Percentiles rank a stretch among this genome's conserved stretches.
Evolutionary conservation across 192 early-diverging fungal species (phyloP).

Genomic region (Funneliformis geosporum): DNA sequence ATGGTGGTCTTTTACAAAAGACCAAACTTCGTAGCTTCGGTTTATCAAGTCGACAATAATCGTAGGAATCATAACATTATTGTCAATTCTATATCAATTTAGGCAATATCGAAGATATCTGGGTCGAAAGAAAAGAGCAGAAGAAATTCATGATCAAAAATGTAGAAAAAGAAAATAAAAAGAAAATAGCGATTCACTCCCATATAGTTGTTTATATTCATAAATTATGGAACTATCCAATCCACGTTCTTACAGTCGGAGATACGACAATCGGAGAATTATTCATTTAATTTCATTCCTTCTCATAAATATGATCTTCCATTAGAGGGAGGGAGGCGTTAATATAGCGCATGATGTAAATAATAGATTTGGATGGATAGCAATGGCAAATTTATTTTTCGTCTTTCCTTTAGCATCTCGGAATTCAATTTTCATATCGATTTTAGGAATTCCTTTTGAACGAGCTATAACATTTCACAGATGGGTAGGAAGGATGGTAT

Average conservation of each 20-base stretch:
- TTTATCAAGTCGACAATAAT: too few relatives aligned
- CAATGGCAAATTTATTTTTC: constrained; percentile 39
- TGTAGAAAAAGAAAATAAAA: not conserved
- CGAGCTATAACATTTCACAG: constrained; percentile 43
- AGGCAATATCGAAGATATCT: too few relatives aligned
- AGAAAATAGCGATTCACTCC: constrained; percentile 7
- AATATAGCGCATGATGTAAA: too few relatives aligned
- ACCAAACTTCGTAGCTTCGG: too few relatives aligned
- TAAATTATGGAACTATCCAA: constrained; percentile 20
- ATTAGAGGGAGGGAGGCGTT: not conserved
- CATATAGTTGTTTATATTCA: not conserved
- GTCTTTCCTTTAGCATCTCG: constrained; percentile 40
- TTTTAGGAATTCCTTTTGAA: constrained; percentile 45
- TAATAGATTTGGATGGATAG: constrained; percentile 35
- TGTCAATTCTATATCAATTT: too few relatives aligned
- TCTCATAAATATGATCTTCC: not conserved
- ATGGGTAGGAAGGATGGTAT: constrained; percentile 40
- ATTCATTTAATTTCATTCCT: not conserved
- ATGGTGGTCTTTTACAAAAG: too few relatives aligned
- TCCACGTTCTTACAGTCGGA: not conserved
- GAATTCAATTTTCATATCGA: constrained; percentile 36
- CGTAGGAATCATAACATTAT: too few relatives aligned
- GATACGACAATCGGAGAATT: not conserved
- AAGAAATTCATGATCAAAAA: not conserved
- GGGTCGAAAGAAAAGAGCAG: too few relatives aligned